Evolutionary conservation across 78 protist species (phyloP).

Genomic region (Dictyostelium brefeldianum): DNA sequence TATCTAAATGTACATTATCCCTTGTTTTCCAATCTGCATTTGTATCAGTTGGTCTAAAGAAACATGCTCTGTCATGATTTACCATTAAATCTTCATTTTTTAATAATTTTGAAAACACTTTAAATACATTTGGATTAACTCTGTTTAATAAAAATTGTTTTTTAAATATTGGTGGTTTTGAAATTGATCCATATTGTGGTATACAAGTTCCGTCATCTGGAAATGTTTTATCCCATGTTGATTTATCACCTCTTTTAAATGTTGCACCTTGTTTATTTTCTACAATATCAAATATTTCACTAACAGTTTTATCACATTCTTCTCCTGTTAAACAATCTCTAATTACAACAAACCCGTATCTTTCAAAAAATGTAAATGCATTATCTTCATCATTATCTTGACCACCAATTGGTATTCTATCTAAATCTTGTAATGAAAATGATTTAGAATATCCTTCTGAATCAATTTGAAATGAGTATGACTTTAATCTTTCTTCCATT

Average conservation of each 20-base stretch:
- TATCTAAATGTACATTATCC: conserved; percentile 61
- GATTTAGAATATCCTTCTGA: conserved; percentile 36
- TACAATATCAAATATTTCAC: conserved; percentile 70
- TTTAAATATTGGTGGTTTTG: conserved; percentile 66
- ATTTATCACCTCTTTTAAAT: conserved; percentile 51
- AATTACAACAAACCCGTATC: conserved; percentile 60
- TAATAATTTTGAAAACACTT: conserved; percentile 31
- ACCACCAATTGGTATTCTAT: neutral
- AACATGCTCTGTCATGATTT: conserved; percentile 70
- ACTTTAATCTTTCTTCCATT: conserved; percentile 20
- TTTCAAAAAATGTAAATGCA: conserved; percentile 38
- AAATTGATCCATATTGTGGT: conserved; percentile 57
- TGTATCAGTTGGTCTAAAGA: conserved; percentile 53
- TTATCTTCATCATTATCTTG: conserved; percentile 4
- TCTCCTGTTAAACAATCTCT: conserved; percentile 19
- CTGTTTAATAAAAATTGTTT: conserved; percentile 55
- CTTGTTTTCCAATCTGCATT: conserved; percentile 44
- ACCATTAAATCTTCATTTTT: conserved; percentile 29
- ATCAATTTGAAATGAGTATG: neutral
- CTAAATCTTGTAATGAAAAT: conserved; percentile 42
- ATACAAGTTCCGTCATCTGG: conserved; percentile 33
- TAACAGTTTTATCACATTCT: conserved; percentile 35
- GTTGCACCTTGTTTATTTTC: conserved; percentile 21
- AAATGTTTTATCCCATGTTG: conserved; percentile 62
- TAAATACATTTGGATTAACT: conserved; percentile 36